Evolutionary conservation across 345 rosid species (phyloP).

Genomic region (Lepidium africanum): DNA sequence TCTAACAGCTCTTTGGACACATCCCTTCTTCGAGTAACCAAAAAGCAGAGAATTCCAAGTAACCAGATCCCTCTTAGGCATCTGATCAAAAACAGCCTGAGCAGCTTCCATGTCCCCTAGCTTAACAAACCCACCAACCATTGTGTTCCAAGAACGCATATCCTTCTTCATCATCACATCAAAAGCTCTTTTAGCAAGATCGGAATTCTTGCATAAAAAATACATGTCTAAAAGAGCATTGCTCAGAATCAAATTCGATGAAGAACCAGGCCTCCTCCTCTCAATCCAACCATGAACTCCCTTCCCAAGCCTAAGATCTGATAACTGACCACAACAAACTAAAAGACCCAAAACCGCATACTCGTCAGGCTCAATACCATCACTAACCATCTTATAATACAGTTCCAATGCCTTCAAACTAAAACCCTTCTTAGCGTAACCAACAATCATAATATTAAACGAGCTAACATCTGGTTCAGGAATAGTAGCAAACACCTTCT

Average conservation of each 20-base stretch:
- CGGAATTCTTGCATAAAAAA: slow-evolving; percentile 35
- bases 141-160: slow-evolving; percentile 42
- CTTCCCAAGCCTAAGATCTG: slow-evolving; percentile 37
- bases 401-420: slow-evolving; percentile 38
- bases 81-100: slow-evolving; percentile 29
- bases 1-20: slow-evolving; percentile 25
- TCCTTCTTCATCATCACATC: slow-evolving; percentile 31
- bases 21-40: slow-evolving; percentile 38
- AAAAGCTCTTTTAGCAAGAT: slow-evolving; percentile 34
- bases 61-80: slow-evolving; percentile 40
- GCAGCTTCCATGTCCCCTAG: slow-evolving; percentile 38
- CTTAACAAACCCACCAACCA: slow-evolving; percentile 47
- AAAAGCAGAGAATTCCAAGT: slow-evolving; percentile 50
- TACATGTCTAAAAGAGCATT: slow-evolving; percentile 46
- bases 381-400: slow-evolving; percentile 33
- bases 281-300: slow-evolving; percentile 43
- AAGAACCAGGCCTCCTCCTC: slow-evolving; percentile 29
- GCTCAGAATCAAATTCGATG: slow-evolving; percentile 42
- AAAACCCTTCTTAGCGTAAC: slow-evolving; percentile 42
- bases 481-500: slow-evolving; percentile 32
- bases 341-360: slow-evolving; percentile 38
- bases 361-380: slow-evolving; percentile 26
- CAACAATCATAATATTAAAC: slow-evolving; percentile 48
- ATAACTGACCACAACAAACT: slow-evolving; percentile 44
- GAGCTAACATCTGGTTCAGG: slow-evolving; percentile 39